A percentile compares a stretch with the other conserved stretches of the same genome.
These are phyloP conservation scores for Fallopia convolvulus DNA, from an alignment of 148 eudicot species.

Conservation along the genomic window DNA sequence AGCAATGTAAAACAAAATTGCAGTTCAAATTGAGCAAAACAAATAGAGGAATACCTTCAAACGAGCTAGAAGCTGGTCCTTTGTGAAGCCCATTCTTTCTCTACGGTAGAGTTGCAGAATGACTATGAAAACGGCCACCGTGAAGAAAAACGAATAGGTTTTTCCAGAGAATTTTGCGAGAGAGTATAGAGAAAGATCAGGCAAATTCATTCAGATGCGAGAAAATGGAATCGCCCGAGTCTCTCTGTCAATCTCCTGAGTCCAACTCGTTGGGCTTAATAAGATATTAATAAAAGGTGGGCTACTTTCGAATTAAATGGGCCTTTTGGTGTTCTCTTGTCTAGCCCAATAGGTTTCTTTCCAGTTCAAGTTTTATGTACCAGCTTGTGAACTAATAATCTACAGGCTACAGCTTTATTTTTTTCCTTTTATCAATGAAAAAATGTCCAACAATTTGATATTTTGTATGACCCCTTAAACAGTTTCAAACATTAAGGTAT, in stretches of 20 bases:
- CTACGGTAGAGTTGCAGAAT: neutral
- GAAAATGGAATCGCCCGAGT: neutral
- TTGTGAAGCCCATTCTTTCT: conserved; percentile 22
- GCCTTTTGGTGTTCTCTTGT: neutral
- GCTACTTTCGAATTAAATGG: neutral
- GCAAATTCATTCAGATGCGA: neutral
- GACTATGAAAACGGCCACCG: neutral
- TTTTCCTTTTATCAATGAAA: too few species aligned
- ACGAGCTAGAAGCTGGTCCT: conserved; percentile 25
- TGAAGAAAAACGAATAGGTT: neutral
- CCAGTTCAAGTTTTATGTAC: too few species aligned
- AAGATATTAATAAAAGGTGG: neutral
- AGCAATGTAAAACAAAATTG: neutral
- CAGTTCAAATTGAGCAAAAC: neutral
- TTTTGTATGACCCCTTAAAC: too few species aligned
- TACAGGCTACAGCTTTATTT: too few species aligned
- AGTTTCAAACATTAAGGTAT: too few species aligned
- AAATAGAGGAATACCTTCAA: conserved; percentile 18
- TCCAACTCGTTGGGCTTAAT: conserved; percentile 4
- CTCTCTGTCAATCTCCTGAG: neutral
- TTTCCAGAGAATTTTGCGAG: neutral
- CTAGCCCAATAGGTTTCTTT: neutral
- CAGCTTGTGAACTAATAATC: too few species aligned
- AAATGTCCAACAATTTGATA: too few species aligned
- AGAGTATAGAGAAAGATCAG: neutral